These are phyloP conservation scores for Waltergamsia citrina DNA, from an alignment of 2,329 filamentous ascomycete species.

Conservation along the genomic window DNA sequence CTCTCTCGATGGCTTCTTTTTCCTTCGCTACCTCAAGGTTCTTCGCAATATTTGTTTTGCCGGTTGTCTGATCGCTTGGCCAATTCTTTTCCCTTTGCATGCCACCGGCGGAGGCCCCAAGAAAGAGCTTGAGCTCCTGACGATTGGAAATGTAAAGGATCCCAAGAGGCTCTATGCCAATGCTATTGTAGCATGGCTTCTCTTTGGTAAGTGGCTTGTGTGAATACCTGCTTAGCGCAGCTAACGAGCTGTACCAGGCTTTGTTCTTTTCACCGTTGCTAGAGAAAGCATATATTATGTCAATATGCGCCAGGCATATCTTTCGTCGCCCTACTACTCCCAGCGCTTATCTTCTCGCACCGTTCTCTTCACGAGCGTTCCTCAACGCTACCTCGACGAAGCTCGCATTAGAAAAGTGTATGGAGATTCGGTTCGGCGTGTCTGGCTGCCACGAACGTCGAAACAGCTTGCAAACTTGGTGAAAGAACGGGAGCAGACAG, in stretches of 20 bases:
- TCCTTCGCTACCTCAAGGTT: constrained; percentile 61
- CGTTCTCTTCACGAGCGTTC: constrained; percentile 81
- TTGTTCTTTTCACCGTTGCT: constrained; percentile 81
- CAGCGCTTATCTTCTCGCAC: constrained; percentile 83
- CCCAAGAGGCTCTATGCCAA: constrained; percentile 67
- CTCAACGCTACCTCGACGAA: constrained; percentile 67
- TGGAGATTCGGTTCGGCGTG: constrained; percentile 67
- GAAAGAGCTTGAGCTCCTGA: constrained; percentile 65
- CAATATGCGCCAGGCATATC: constrained; percentile 86
- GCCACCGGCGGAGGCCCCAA: constrained; percentile 63
- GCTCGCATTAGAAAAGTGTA: constrained; percentile 72
- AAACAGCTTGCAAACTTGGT: constrained; percentile 73
- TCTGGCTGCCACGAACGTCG: constrained; percentile 77
- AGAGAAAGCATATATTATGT: constrained; percentile 87
- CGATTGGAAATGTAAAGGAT: constrained; percentile 65
- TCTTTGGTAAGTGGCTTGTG: constrained; percentile 33
- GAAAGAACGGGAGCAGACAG: constrained; percentile 68
- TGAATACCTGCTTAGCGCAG: not conserved
- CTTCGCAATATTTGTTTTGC: constrained; percentile 78
- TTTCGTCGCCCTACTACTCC: constrained; percentile 75
- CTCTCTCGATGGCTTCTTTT: constrained; percentile 85
- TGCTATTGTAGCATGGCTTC: constrained; percentile 70
- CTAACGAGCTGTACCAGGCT: constrained; percentile 40
- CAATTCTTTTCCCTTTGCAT: constrained; percentile 78
- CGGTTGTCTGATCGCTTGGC: constrained; percentile 78